Evolutionary conservation across 176 grass and related monocot genomes (phyloP), one percentile per base, ranked within the genome.

Genomic region (Zoysia pacifica): DNA sequence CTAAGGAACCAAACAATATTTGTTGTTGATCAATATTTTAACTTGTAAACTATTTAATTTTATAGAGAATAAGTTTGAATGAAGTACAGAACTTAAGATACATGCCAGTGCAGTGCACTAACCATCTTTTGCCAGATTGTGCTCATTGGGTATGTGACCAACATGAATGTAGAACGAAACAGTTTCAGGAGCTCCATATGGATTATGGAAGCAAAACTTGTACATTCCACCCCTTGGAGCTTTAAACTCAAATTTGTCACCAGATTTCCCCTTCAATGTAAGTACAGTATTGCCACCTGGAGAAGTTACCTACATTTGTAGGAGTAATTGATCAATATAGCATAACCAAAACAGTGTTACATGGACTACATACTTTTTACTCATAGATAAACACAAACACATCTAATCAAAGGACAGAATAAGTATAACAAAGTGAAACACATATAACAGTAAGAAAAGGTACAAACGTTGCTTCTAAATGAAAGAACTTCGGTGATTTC

Each of bases 131-230:
- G 96, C 96, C 18, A 99, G 75, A 81, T 95, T 86, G 62, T 99
- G 96, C 82, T 99, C 96, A 54, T 95, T 95, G 44, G 96, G 96
- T 76, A 99, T 99, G 87, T 99, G 96, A 14, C 96, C 96, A 38
- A 99, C 92, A 79, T 99, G 96, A 74, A 99, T 95, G 84, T 99
- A 95, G 78, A 99, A 99, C 46, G 96, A 99, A 77, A 99, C 90
- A 11, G 96, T 99, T 84, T 99, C 96, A 54, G 96, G 96, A 55
- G 92, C 82, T 50, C 92, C 90, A 64, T 95, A 89, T 43, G 92
- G 86, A 86, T 99, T 99, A 74, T 95, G 90, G 82, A 99, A 99
- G 76, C 96, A 99, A 48, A 99, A 99, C 62, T 99, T 99, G 74
- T 99, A 93, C 92, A 95, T 93, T 77, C 96, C 96, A 86, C 90